Base-by-base conservation (phyloP, 148 eudicot species). In the Polygonum aviculare region DNA sequence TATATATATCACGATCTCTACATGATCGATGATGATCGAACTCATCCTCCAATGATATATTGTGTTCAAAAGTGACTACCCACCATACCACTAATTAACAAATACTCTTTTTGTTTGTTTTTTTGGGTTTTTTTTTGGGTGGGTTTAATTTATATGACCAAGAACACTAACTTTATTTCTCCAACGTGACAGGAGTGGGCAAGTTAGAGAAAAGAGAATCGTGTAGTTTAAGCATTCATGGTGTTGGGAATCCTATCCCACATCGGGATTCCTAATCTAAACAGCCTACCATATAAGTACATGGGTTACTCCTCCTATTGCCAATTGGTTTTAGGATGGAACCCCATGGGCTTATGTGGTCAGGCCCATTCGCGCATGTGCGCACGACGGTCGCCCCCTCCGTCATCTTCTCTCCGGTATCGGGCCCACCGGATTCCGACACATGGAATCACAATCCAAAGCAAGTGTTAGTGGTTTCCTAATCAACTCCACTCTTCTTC, bases 141-240 rank as follows among this genome's bases (percentile, higher is more conserved):
- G 7, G 19, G 14, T 22, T 60, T 7, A 21, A 11, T 26, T 26
- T 26, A 26, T 63, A 33, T 35, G 41, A 63, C 19, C 36, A 67
- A 67, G 31, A 26, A 67, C 72, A 67, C 44, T 67, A 67, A 8
- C 44, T 14, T 33, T 35, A 36, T 5, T 67, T 35, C 72, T 67
- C 72, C 72, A 36, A 67, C 38, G 41, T 38, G 72, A 67, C 44
- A 36, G 72, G 72, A 67, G 72, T 67, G 72, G 44, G 45, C 44
- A 67, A 33, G 36, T 36, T 67, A 35, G 1, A 7, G 2, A 35
- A 63, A 38, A 14, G n/a, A 35, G 44, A 38, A 14, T 67, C 45
- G 44, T 67, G 45, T 62, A 62, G 69, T 62, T 62, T 62, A 62
- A 62, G 69, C 69, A 59, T 59, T 59, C 31, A 21, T 3, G 8